Percentiles rank a stretch among this genome's conserved stretches.
Conservation (phyloP, 202 grass and related monocot genomes). For the Panicum hallii region DNA sequence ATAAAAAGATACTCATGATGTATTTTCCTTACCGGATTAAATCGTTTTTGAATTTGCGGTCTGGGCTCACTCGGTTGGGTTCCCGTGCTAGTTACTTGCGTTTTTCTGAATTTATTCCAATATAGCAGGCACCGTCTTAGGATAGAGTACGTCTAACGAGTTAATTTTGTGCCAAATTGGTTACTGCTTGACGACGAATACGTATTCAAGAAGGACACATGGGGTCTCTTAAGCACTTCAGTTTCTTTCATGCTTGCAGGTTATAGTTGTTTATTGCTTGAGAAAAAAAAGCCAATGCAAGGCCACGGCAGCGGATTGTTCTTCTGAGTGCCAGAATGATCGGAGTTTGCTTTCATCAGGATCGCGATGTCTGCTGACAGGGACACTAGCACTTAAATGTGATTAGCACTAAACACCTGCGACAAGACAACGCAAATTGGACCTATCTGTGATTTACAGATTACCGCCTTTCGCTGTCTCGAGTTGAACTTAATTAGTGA, state of each 20-base stretch:
- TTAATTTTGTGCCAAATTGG: not conserved
- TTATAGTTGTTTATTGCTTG: not conserved
- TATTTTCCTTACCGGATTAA: not conserved
- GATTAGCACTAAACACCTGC: conserved; percentile 12
- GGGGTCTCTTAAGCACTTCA: not conserved
- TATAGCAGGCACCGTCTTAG: too few species aligned
- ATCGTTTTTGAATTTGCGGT: not conserved
- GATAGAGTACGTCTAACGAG: not conserved
- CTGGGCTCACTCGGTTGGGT: too few species aligned
- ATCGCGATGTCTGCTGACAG: not conserved
- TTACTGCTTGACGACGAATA: too few species aligned
- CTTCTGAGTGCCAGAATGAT: not conserved
- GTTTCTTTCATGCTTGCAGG: not conserved
- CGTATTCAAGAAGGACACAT: not conserved
- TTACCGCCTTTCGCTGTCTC: not conserved
- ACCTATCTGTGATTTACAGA: not conserved
- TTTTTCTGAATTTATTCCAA: too few species aligned
- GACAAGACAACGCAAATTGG: not conserved
- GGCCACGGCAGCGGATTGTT: not conserved
- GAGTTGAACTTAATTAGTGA: not conserved
- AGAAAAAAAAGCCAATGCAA: not conserved
- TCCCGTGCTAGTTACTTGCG: too few species aligned
- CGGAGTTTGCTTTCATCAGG: not conserved
- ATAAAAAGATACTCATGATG: not conserved
- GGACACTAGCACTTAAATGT: not conserved